Percentiles rank a stretch among this genome's conserved stretches.
Conservation (phyloP, 768 basidiomycete species). For the Aureoboletus auriporus region DNA sequence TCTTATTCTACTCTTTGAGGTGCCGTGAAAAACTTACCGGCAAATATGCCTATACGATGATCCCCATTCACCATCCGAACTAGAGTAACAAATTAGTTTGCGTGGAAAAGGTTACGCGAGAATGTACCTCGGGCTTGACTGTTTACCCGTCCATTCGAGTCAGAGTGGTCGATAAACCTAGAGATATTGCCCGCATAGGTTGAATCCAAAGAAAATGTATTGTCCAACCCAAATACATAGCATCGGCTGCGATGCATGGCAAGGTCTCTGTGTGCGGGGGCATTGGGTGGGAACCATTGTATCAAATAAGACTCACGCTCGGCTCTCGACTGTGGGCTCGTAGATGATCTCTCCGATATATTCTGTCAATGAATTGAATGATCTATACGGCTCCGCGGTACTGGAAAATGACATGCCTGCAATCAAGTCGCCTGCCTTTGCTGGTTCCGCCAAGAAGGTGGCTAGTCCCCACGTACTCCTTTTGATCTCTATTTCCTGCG, state of each 20-base stretch:
- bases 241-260: constrained; percentile 48
- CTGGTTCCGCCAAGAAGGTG: constrained; percentile 45
- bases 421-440: constrained; percentile 43
- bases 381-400: background rate
- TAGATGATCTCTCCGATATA: constrained; percentile 63
- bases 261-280: constrained; percentile 33
- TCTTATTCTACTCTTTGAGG: background rate
- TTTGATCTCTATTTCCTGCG: constrained; percentile 40
- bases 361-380: constrained; percentile 37
- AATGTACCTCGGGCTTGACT: constrained; percentile 43
- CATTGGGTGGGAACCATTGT: background rate
- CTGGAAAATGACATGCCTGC: constrained; percentile 28
- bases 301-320: constrained; percentile 40
- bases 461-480: constrained; percentile 51
- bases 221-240: constrained; percentile 59
- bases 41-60: constrained; percentile 60
- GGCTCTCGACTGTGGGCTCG: constrained; percentile 43
- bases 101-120: background rate
- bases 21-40: constrained; percentile 8
- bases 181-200: constrained; percentile 54
- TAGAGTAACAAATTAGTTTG: constrained; percentile 20
- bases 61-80: constrained; percentile 63
- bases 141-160: constrained; percentile 32
- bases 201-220: constrained; percentile 48
- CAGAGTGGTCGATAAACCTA: constrained; percentile 65